Evolutionary conservation across 2,329 filamentous ascomycete genomes (phyloP), one percentile per base, ranked within the genome.

Genomic region (Verticillium longisporum): DNA sequence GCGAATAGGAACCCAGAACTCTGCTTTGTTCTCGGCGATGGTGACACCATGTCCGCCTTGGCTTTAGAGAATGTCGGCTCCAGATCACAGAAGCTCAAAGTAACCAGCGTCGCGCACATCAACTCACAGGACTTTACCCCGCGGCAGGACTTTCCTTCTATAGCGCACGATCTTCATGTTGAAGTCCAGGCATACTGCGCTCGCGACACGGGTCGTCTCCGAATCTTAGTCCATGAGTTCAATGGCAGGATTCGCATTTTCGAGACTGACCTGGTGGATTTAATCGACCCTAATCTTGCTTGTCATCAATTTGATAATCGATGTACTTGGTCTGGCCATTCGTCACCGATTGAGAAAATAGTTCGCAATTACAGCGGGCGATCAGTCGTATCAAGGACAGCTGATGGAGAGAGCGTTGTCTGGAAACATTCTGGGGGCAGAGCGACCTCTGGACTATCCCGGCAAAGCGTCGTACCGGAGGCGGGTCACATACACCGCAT

Each of bases 21-120:
- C 2, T 95, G 92, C 66, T 82, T 98, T 31, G 87, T 94, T 9
- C 80, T 97, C 56, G 92, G 98, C 73, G 87, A 88, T n/a, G 79
- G 83, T 56, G 94, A 94, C 1, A 87, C 88, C 66, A 91, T 98
- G 89, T 92, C 91, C 53, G 92, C 91, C 0, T 97, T 94, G 91
- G 94, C 92, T 0, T 77, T 99, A 61, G 93, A 98, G 72, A 93
- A 94, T 69, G 84, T 96, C 21, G 88, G 89, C 38, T 87, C 85
- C 67, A 91, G 88, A 69, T 78, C 81, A 36, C 85, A 84, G 66
- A 85, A 84, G 62, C 80, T 83, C 4, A 81, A 86, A 33, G 86
- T 88, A 64, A 84, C 95, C 77, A 95, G 92, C 69, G 88, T 97
- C 66, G 87, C 91, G 1, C 90, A 96, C 69, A 84, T 93, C 32